Evolutionary conservation across 805 yeast species (phyloP), one percentile per base, ranked within the genome.

Genomic region (Candida saitoana): DNA sequence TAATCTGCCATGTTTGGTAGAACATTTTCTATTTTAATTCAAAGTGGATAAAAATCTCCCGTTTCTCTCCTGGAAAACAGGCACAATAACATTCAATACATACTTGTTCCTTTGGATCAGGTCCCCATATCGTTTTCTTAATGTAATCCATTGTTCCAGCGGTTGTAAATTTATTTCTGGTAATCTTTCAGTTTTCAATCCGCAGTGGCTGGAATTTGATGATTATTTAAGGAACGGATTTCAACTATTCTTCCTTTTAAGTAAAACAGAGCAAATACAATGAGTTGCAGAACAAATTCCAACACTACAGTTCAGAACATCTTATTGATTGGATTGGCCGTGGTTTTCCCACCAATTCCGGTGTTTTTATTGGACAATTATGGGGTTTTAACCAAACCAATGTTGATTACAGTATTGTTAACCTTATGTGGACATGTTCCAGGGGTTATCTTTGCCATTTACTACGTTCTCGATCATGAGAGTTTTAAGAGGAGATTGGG

Each of bases 61-160:
- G 16, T 12, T 29, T 29, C 32, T 6, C 5, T 12, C n/a, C 7
- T 14, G 5, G 32, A 29, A 29, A 29, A 14, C 16, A 6, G 16
- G n/a, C 16, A 29, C 5, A 5, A 29, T 9, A 29, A 6, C 6
- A 9, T 8, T 2, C 38, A n/a, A 14, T 9, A 68, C 77, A 38
- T 61, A 74, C 82, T 55, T 84, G 95, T 55, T 87, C 98, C 55
- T 84, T 83, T 33, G 97, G 96, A 57, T 90, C 96, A 0, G 98
- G 97, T 0, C 99, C 99, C 84, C 95, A 91, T 30, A 91, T 82
- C 3, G 90, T 86, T 58, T 83, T 82, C 66, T 87, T 90, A 25
- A 91, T 61, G 59, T 73, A 84, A 57, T 91, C 88, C 98, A 91
- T 22, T 22, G 27, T 22, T 22, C 27, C 27, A 6, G n/a, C n/a